A percentile compares a stretch with the other conserved stretches of the same genome.
phyloP scores from a whole-genome alignment of 805 yeast species.

The Tetrapisispora nanseiensis region DNA sequence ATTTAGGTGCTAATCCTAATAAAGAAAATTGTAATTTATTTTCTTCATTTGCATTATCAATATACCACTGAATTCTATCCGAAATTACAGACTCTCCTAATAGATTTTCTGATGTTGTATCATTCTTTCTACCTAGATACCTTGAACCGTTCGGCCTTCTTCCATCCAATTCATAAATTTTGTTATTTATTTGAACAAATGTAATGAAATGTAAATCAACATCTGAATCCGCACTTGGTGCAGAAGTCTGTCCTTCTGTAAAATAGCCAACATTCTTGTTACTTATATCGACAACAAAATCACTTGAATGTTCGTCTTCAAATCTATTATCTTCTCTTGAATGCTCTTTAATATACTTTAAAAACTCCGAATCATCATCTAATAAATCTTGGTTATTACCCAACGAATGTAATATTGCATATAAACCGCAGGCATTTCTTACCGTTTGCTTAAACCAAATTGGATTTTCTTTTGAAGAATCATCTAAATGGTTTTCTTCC shows the following conservation, averaged over 20 bases:
- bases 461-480: constrained; percentile 13
- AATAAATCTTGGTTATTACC: constrained; percentile 29
- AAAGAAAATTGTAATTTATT: constrained; percentile 61
- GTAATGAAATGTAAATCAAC: constrained; percentile 71
- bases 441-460: constrained; percentile 83
- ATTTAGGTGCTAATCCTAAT: constrained; percentile 60
- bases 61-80: constrained; percentile 54
- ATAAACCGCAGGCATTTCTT: constrained; percentile 85
- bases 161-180: constrained; percentile 81
- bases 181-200: constrained; percentile 48
- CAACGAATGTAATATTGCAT: constrained; percentile 67
- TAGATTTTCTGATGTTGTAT: constrained; percentile 32
- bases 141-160: constrained; percentile 63
- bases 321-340: constrained; percentile 33
- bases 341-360: constrained; percentile 2
- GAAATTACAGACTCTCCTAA: constrained; percentile 42
- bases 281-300: constrained; percentile 19
- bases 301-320: constrained; percentile 33
- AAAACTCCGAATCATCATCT: constrained; percentile 13
- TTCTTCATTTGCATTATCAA: constrained; percentile 49
- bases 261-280: constrained; percentile 15
- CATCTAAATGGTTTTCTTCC: not conserved
- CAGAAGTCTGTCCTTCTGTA: constrained; percentile 53
- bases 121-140: constrained; percentile 37
- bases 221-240: constrained; percentile 47